Evolutionary conservation across 768 basidiomycete genomes (phyloP).

Genomic region (Auriscalpium orientale): DNA sequence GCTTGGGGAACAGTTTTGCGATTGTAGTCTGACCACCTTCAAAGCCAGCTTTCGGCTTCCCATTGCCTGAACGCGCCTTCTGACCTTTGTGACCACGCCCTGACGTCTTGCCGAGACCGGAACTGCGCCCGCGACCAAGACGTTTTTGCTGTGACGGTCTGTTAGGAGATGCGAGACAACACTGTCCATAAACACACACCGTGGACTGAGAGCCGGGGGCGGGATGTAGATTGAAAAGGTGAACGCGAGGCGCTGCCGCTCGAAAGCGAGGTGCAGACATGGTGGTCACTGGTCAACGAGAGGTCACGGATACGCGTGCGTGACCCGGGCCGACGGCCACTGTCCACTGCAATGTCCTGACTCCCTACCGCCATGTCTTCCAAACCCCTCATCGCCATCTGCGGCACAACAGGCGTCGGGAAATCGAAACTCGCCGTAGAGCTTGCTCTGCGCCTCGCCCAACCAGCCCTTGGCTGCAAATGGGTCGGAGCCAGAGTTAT

Average conservation of each 20-base stretch:
- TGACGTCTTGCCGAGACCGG: slow-evolving; percentile 85
- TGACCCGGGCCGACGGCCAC: slow-evolving; percentile 26
- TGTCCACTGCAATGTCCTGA: not conserved
- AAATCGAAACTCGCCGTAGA: slow-evolving; percentile 91
- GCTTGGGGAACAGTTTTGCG: slow-evolving; percentile 84
- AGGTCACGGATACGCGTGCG: slow-evolving; percentile 26
- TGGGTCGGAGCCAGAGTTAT: slow-evolving; percentile 71
- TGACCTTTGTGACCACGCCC: slow-evolving; percentile 95
- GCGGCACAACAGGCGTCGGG: slow-evolving; percentile 93
- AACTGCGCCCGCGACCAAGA: slow-evolving; percentile 88
- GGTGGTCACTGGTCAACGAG: slow-evolving; percentile 22
- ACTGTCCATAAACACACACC: slow-evolving; percentile 30
- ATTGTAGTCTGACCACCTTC: slow-evolving; percentile 98
- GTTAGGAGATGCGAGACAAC: not conserved
- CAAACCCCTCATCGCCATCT: slow-evolving; percentile 72
- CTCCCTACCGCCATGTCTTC: slow-evolving; percentile 27
- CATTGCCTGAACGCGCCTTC: slow-evolving; percentile 84
- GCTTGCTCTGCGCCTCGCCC: slow-evolving; percentile 57
- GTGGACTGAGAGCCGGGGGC: slow-evolving; percentile 61
- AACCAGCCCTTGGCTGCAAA: slow-evolving; percentile 24
- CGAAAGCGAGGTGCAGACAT: slow-evolving; percentile 33
- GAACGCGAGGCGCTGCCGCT: slow-evolving; percentile 37
- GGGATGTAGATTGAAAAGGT: slow-evolving; percentile 68
- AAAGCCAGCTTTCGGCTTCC: slow-evolving; percentile 75
- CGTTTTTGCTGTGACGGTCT: slow-evolving; percentile 71